phyloP scores from a whole-genome alignment of 306 rosid genomes.

The Medicago ruthenica region DNA sequence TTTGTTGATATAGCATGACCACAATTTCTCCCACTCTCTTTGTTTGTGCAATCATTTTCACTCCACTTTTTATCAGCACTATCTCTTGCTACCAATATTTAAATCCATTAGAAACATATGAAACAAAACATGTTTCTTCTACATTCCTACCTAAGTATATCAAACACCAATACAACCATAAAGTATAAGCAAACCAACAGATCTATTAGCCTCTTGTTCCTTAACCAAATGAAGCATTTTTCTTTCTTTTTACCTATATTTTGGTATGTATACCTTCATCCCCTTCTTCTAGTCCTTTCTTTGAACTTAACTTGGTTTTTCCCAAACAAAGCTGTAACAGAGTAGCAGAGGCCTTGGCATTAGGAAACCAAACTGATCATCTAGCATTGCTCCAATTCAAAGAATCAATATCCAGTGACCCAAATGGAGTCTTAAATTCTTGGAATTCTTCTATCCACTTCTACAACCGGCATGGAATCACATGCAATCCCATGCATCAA shows the following conservation, averaged over 20 bases:
- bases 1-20: too few relatives aligned
- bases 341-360: background rate
- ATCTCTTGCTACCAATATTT: too few relatives aligned
- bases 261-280: background rate
- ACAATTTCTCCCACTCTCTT: too few relatives aligned
- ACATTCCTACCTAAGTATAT: too few relatives aligned
- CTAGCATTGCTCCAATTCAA: slow-evolving; percentile 32
- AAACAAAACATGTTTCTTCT: too few relatives aligned
- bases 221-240: background rate
- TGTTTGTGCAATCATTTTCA: too few relatives aligned
- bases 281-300: background rate
- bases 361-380: background rate
- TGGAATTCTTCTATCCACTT: slow-evolving; percentile 34
- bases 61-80: too few relatives aligned
- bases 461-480: background rate
- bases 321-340: background rate
- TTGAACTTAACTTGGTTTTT: background rate
- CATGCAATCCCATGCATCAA: background rate
- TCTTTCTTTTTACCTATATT: background rate
- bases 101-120: too few relatives aligned
- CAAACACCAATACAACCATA: too few relatives aligned
- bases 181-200: background rate
- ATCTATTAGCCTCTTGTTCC: background rate
- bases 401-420: slow-evolving; percentile 33
- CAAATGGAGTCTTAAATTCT: slow-evolving; percentile 33